phyloP scores from a whole-genome alignment of 352 stramenopile species.

The Phytophthora agathidicida region DNA sequence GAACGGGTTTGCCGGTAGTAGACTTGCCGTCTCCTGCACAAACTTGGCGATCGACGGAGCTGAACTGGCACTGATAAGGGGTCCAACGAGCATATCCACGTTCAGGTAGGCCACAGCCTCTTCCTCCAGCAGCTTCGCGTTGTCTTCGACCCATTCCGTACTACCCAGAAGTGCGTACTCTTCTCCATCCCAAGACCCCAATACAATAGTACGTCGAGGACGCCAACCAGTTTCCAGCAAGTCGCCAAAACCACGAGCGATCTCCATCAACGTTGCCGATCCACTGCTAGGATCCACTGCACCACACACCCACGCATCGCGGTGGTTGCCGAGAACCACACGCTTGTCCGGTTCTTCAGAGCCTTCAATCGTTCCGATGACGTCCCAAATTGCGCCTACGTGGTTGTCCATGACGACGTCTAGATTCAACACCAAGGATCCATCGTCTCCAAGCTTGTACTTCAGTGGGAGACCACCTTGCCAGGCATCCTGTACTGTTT shows the following conservation, averaged over 20 bases:
- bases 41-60: conserved; percentile 68
- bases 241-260: conserved; percentile 72
- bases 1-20: conserved; percentile 53
- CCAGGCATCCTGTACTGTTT: conserved; percentile 56
- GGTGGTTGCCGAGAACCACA: conserved; percentile 91
- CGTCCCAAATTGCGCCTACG: conserved; percentile 64
- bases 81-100: conserved; percentile 72
- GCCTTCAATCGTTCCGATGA: conserved; percentile 66
- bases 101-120: conserved; percentile 84
- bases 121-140: conserved; percentile 51
- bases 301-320: conserved; percentile 87
- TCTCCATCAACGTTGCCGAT: conserved; percentile 83
- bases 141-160: conserved; percentile 71
- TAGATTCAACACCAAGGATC: conserved; percentile 64
- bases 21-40: conserved; percentile 53
- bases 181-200: conserved; percentile 88
- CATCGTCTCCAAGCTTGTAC: conserved; percentile 81
- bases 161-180: conserved; percentile 77
- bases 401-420: conserved; percentile 81
- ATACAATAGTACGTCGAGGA: conserved; percentile 79
- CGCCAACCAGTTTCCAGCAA: conserved; percentile 74
- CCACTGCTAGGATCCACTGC: conserved; percentile 70
- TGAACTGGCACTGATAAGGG: conserved; percentile 46
- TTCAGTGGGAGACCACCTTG: conserved; percentile 63
- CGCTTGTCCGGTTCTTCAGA: conserved; percentile 60